Percentiles rank a stretch among this genome's conserved stretches.
Conservation (phyloP, 768 basidiomycete genomes). For the Termitomyces sp. region DNA sequence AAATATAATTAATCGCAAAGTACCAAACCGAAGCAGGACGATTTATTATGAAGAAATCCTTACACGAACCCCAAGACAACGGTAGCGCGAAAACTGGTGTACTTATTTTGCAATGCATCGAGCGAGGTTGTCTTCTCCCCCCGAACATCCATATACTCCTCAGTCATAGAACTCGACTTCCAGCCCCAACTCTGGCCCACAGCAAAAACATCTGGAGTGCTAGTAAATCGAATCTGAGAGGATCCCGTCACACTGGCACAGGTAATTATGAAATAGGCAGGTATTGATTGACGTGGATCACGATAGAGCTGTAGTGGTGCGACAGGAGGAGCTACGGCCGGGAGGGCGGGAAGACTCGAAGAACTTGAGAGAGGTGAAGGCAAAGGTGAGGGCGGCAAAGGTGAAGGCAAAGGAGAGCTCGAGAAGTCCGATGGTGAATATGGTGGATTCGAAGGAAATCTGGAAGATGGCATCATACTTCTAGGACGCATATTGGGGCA, state of each 20-base stretch:
- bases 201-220: slow-evolving; percentile 81
- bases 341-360: slow-evolving; percentile 20
- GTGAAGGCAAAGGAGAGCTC: slow-evolving; percentile 19
- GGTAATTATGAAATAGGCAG: slow-evolving; percentile 81
- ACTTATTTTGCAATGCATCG: slow-evolving; percentile 23
- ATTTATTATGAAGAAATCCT: not conserved
- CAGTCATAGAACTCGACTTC: slow-evolving; percentile 60
- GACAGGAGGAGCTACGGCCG: slow-evolving; percentile 40
- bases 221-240: slow-evolving; percentile 79
- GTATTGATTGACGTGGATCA: slow-evolving; percentile 66
- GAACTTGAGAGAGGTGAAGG: slow-evolving; percentile 15
- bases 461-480: slow-evolving; percentile 37
- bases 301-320: slow-evolving; percentile 68
- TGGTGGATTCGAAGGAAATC: slow-evolving; percentile 17
- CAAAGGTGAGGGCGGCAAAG: slow-evolving; percentile 17
- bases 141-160: slow-evolving; percentile 45
- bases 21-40: not conserved
- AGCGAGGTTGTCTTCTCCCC: slow-evolving; percentile 24
- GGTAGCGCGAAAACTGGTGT: slow-evolving; percentile 73
- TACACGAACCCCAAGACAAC: slow-evolving; percentile 76
- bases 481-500: slow-evolving; percentile 41
- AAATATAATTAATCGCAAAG: not conserved
- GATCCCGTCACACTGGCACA: slow-evolving; percentile 82
- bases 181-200: slow-evolving; percentile 93
- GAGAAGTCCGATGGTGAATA: slow-evolving; percentile 21